These are phyloP conservation scores for Paracoccidioides brasiliensis DNA, from an alignment of 2,329 filamentous ascomycete species.

Conservation along the genomic window DNA sequence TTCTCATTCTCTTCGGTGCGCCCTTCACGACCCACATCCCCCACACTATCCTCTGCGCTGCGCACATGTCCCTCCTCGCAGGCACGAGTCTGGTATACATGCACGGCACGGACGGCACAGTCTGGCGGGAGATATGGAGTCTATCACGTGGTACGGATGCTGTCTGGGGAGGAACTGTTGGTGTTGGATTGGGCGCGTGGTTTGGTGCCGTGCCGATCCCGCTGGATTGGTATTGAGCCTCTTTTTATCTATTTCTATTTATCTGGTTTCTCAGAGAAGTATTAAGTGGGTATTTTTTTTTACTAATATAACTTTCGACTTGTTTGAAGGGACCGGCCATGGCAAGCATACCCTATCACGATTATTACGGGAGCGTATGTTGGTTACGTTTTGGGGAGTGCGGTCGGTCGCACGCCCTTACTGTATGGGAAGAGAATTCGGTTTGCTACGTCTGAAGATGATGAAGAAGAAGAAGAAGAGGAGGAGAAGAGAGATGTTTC, in stretches of 20 bases:
- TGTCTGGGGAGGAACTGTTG: constrained; percentile 69
- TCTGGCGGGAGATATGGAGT: constrained; percentile 58
- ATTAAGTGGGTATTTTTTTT: background rate
- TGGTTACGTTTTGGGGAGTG: constrained; percentile 55
- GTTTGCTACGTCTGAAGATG: constrained; percentile 17
- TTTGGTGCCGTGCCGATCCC: constrained; percentile 89
- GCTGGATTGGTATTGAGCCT: constrained; percentile 60
- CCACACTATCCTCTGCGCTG: constrained; percentile 67
- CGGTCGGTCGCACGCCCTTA: constrained; percentile 19
- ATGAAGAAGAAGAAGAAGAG: constrained; percentile 5
- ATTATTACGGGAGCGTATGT: constrained; percentile 71
- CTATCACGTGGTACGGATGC: constrained; percentile 66
- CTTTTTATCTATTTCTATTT: background rate
- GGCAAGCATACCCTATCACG: constrained; percentile 96
- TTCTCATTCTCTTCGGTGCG: constrained; percentile 79
- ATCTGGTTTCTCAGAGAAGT: background rate
- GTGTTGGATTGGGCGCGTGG: constrained; percentile 73
- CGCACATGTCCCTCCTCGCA: constrained; percentile 67
- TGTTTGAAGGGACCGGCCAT: constrained; percentile 63
- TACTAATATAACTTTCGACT: background rate
- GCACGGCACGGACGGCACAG: constrained; percentile 59
- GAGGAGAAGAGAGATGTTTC: background rate
- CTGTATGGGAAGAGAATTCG: constrained; percentile 25
- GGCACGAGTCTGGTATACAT: constrained; percentile 73
- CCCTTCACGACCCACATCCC: constrained; percentile 68